Conservation (phyloP, 805 yeast genomes). For the Dipodascopsis uninucleata region DNA sequence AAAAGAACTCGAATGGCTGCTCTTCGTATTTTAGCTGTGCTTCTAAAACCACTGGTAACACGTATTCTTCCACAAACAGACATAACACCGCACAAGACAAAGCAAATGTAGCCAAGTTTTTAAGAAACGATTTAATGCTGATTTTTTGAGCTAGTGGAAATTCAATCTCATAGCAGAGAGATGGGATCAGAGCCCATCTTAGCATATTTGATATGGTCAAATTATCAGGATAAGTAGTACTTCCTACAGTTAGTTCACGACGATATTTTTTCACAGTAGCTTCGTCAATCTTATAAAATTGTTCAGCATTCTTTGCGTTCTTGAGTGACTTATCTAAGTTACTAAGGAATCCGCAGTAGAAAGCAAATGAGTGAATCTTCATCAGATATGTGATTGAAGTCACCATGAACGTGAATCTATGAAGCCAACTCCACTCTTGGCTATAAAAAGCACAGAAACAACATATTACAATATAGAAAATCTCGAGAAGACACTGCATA, state of each 20-base stretch:
- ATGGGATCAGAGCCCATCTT: conserved; percentile 9
- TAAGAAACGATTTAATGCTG: conserved; percentile 2
- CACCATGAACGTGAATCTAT: conserved; percentile 7
- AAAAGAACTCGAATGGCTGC: background rate
- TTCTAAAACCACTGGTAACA: conserved; percentile 4
- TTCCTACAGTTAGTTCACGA: too few relatives aligned
- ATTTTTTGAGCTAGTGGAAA: conserved; percentile 5
- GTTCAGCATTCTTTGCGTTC: background rate
- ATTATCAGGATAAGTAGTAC: conserved; percentile 5
- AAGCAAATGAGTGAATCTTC: conserved; percentile 11
- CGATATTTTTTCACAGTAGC: too few relatives aligned
- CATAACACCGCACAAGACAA: too few relatives aligned
- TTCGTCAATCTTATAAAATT: too few relatives aligned
- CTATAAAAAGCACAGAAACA: too few relatives aligned
- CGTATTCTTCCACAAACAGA: conserved; percentile 7
- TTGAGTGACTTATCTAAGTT: background rate
- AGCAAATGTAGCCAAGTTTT: conserved; percentile 1
- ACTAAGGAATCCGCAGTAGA: conserved; percentile 4
- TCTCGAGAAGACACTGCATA: too few relatives aligned
- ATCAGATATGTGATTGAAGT: conserved; percentile 6
- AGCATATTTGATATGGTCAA: conserved; percentile 2
- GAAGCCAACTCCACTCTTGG: conserved; percentile 16
- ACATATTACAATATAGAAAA: too few relatives aligned
- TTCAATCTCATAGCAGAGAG: conserved; percentile 11
- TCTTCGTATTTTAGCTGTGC: too few relatives aligned